phyloP scores from a whole-genome alignment of 176 grass and related monocot genomes.

The Cenchrus americanus region DNA sequence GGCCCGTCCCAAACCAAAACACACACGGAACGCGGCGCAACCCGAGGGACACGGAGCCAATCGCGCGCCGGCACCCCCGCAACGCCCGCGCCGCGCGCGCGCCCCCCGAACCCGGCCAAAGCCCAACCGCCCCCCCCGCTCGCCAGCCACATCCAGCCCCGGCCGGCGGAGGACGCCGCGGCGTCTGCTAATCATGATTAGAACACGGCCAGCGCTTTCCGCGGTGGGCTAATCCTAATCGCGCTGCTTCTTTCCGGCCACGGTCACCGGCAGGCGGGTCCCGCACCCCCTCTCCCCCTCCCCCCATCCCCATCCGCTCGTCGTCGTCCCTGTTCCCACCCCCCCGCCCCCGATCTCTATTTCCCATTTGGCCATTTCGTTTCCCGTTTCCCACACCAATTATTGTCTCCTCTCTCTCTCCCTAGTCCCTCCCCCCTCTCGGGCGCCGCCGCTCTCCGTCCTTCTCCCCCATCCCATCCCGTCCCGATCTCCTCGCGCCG shows the following conservation, averaged over 20 bases:
- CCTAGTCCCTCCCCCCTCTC: background rate
- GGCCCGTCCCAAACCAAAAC: too few relatives aligned
- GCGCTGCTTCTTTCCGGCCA: background rate
- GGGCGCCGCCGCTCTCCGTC: background rate
- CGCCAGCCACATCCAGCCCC: too few relatives aligned
- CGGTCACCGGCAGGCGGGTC: constrained; percentile 12
- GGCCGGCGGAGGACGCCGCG: background rate
- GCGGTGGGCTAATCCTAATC: background rate
- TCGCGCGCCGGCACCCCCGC: background rate
- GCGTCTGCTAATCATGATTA: background rate
- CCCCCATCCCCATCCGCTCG: background rate
- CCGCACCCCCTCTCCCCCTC: background rate
- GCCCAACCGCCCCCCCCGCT: too few relatives aligned
- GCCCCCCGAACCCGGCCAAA: background rate
- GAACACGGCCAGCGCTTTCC: background rate
- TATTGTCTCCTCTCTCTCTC: constrained; percentile 20
- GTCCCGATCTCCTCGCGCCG: background rate
- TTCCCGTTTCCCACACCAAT: constrained; percentile 28
- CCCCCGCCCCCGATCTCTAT: background rate
- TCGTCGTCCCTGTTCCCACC: background rate
- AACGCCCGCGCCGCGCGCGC: background rate
- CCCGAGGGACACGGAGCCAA: background rate
- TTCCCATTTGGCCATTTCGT: background rate
- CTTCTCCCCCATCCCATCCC: background rate
- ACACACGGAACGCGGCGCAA: background rate